Base-by-base conservation (phyloP, 2,329 filamentous ascomycete species). In the Alternaria dauci region DNA sequence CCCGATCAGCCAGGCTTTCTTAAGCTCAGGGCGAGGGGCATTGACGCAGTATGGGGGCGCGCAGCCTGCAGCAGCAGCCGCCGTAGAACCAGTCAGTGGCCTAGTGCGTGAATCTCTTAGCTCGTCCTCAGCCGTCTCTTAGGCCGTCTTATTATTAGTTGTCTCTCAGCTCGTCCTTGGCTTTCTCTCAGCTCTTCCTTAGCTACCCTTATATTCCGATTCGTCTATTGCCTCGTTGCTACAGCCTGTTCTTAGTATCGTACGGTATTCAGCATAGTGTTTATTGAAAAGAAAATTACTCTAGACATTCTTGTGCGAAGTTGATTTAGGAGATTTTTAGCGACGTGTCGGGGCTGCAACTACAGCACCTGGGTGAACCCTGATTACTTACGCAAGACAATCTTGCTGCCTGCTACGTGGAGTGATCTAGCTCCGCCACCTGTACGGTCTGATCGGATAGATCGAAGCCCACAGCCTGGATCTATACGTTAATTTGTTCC, bases 1-100 rank as follows among this genome's bases (percentile, higher is more conserved):
- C 48, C 36, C 34, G 18, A 52, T 41, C 48, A 41, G 48, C 30
- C 30, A 32, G 30, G 48, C 48, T 25, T 41, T 52, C 48, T 52
- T 36, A 52, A 25, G 48, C 48, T 52, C 48, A 18, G 48, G 48
- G 23, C 14, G 36, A 41, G 48, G 48, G 23, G 36, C 34, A 52
- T 30, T 41, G 34, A 42, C 48, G 48, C 48, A 36, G 34, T 18
- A 14, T 52, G 5, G 32, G n/a, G 34, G 48, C 23, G 48, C 48
- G 34, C 25, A 36, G 25, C 39, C 39, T 42, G 39, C 39, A 42
- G 39, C 39, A 23, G 39, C n/a, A 28, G 26, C 26, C 25, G 39
- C 43, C 7, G 43, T 28, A 46, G 25, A 46, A 46, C 14, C 43
- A 30, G 43, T 23, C 43, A 46, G 43, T 23, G 43, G 43, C 25